phyloP scores from a whole-genome alignment of 805 yeast genomes.

The Cyberlindnera euphorbiiphila region DNA sequence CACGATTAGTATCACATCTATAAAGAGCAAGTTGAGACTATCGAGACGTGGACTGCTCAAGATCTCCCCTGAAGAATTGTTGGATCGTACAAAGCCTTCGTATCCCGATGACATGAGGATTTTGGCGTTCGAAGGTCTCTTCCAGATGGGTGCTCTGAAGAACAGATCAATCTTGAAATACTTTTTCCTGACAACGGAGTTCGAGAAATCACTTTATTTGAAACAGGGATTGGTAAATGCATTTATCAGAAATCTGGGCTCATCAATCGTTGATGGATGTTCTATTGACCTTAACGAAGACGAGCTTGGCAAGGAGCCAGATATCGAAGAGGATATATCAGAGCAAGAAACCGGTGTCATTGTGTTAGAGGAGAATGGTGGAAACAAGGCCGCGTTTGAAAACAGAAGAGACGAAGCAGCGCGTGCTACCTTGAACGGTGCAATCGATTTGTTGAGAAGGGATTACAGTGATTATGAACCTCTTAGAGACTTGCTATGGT shows the following conservation, averaged over 20 bases:
- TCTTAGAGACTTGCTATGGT: constrained; percentile 62
- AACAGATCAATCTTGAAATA: constrained; percentile 58
- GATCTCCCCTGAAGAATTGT: constrained; percentile 50
- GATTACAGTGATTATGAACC: constrained; percentile 54
- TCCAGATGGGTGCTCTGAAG: constrained; percentile 73
- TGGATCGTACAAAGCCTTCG: constrained; percentile 47
- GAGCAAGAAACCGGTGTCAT: constrained; percentile 37
- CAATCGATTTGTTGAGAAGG: constrained; percentile 59
- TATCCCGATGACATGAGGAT: constrained; percentile 51
- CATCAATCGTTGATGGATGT: constrained; percentile 62
- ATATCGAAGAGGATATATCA: constrained; percentile 7
- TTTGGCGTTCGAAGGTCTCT: constrained; percentile 65
- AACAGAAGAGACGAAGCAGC: constrained; percentile 63
- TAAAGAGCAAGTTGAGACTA: constrained; percentile 56
- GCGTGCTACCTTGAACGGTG: constrained; percentile 59
- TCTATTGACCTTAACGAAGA: constrained; percentile 59
- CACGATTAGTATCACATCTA: constrained; percentile 49
- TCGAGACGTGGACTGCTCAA: constrained; percentile 51
- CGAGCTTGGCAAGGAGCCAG: constrained; percentile 39
- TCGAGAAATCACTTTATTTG: constrained; percentile 53
- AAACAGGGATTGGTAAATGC: constrained; percentile 44
- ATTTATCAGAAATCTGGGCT: constrained; percentile 53
- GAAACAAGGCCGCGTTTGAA: constrained; percentile 36
- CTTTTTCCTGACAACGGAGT: constrained; percentile 51
- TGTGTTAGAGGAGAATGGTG: constrained; percentile 57